Evolutionary conservation across 768 basidiomycete species (phyloP).

Genomic region (Termitomyces sp.): DNA sequence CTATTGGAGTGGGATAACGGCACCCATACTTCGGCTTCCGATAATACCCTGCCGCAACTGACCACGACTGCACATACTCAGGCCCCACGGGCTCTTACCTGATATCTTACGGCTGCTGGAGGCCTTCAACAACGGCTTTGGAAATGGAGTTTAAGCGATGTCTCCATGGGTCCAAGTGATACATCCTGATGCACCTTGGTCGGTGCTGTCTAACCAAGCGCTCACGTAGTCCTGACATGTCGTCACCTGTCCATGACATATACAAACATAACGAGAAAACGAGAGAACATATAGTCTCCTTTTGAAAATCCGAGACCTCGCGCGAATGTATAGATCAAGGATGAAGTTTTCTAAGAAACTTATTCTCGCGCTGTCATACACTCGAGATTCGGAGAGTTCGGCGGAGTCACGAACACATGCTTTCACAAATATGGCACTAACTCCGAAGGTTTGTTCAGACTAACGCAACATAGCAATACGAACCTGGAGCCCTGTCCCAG

Average conservation of each 20-base stretch:
- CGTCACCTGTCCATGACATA: background rate
- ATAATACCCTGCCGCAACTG: constrained; percentile 2
- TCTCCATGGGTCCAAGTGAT: background rate
- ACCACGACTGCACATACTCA: constrained; percentile 1
- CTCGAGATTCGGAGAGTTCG: background rate
- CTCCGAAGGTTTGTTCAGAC: background rate
- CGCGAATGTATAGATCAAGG: constrained; percentile 9
- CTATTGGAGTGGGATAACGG: constrained; percentile 58
- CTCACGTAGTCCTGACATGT: background rate
- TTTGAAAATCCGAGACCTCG: constrained; percentile 12
- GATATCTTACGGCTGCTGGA: background rate
- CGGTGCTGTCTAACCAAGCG: background rate
- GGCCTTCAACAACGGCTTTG: background rate
- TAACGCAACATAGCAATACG: background rate
- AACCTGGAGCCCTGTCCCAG: background rate
- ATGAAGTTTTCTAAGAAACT: background rate
- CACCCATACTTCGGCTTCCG: constrained; percentile 6
- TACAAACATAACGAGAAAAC: constrained; percentile 5
- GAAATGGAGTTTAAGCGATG: background rate
- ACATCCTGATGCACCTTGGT: background rate
- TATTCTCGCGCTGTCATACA: constrained; percentile 16
- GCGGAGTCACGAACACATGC: background rate
- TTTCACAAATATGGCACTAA: background rate
- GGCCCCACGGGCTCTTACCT: constrained; percentile 6
- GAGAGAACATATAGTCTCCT: background rate